Percentiles rank a stretch among this genome's conserved stretches.
Conservation (phyloP, 306 rosid species). For the Neltuma alba region DNA sequence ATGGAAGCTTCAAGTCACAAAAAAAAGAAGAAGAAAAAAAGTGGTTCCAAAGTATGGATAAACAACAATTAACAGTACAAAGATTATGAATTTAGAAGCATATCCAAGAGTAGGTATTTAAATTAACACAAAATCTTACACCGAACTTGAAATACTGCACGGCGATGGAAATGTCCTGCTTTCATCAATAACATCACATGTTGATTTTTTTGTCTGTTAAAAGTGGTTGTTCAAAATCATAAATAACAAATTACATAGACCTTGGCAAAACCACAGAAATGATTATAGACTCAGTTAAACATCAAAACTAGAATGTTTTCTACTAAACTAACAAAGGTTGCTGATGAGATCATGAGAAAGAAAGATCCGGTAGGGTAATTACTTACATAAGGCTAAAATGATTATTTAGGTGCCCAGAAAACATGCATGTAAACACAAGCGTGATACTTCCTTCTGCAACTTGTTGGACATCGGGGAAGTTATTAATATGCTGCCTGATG, state of each 20-base stretch:
- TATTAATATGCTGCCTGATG: no score
- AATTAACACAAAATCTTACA: no score
- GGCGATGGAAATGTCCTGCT: no score
- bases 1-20: background rate
- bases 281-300: background rate
- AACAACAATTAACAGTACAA: background rate
- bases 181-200: no score
- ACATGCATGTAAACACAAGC: background rate
- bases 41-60: background rate
- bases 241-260: background rate
- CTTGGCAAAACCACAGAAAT: background rate
- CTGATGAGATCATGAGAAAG: background rate
- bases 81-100: background rate
- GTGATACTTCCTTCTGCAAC: background rate
- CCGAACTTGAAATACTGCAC: no score
- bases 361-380: background rate
- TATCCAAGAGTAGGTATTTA: no score
- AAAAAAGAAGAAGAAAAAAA: background rate
- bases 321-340: background rate
- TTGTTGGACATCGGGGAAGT: no score
- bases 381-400: background rate
- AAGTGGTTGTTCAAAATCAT: no score
- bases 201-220: no score
- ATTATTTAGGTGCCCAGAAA: background rate
- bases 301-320: background rate